Evolutionary conservation across 2,329 filamentous ascomycete species (phyloP).

Genomic region (Rachicladosporium sp.): DNA sequence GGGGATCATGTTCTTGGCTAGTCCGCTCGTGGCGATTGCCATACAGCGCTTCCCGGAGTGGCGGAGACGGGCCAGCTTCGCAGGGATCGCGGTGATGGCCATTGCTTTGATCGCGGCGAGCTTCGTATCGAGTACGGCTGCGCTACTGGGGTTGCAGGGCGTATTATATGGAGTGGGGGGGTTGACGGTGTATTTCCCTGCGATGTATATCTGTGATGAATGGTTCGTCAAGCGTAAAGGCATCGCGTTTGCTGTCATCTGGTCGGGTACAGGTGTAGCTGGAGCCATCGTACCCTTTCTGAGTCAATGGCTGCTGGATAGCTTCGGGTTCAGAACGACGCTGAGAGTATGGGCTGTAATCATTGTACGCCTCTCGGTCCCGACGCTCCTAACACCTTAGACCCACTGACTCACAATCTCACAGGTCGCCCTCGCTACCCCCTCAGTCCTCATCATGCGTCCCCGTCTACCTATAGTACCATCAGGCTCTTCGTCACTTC

Average conservation of each 20-base stretch:
- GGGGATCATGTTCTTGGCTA: constrained; percentile 37
- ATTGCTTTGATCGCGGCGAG: constrained; percentile 24
- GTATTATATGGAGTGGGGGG: constrained; percentile 35
- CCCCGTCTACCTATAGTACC: constrained; percentile 8
- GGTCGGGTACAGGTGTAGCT: constrained; percentile 31
- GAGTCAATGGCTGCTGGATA: constrained; percentile 30
- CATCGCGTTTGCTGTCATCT: constrained; percentile 39
- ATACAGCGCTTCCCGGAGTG: constrained; percentile 27
- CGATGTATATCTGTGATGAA: constrained; percentile 39
- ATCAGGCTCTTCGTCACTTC: constrained; percentile 9
- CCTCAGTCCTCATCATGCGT: constrained; percentile 8
- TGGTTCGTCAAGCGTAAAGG: constrained; percentile 43
- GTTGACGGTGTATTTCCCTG: constrained; percentile 37
- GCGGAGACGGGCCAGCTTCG: constrained; percentile 22
- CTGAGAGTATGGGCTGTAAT: constrained; percentile 31
- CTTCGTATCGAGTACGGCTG: constrained; percentile 24
- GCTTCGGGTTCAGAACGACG: constrained; percentile 33
- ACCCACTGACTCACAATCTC: neutral
- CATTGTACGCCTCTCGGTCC: constrained; percentile 13
- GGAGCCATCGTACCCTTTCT: constrained; percentile 34
- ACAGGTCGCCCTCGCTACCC: constrained; percentile 8
- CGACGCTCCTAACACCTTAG: no score
- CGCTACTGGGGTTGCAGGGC: constrained; percentile 29
- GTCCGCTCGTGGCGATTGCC: constrained; percentile 28
- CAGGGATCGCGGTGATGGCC: constrained; percentile 27